Base-by-base conservation (phyloP, 164 flowering plant genomes). In the Vitis riparia region DNA sequence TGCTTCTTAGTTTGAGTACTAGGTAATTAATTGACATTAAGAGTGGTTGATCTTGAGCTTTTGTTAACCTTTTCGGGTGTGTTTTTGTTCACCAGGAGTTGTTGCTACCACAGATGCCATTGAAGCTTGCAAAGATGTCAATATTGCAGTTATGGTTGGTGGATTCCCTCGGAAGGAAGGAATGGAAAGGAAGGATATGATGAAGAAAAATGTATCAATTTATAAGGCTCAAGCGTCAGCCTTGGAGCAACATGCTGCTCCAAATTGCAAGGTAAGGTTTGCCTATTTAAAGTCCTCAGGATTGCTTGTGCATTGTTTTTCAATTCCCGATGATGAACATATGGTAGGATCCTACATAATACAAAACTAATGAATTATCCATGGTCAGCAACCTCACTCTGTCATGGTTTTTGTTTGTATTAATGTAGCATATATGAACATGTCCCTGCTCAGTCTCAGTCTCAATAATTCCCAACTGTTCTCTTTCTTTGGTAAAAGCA, bases 151-250 rank as follows among this genome's bases (percentile, higher is more conserved):
- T 10, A 90, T 93, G 97, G 81, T 91, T 57, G 96, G 95, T 65
- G 98, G 97, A 30, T 85, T 90, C 70, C 91, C 93, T 0, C 59
- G 97, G 51, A 90, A 85, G 72, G 91, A 87, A 69, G 98, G 95
- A 17, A 89, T 90, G 97, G 97, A 90, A 64, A 88, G 97, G 83
- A 93, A 90, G 76, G 97, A 93, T 77, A 85, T 91, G 66, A 90
- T 93, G 93, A 82, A 92, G 15, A 85, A 79, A 62, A 93, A 90
- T 76, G 91, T 93, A 0, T 77, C 89, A 12, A 89, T 93, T 55
- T 90, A 91, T 83, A 90, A 88, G 78, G 86, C 83, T 63, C 96
- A 93, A 65, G 98, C 97, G 70, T 85, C 90, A 1, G 92, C 96
- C 2, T 68, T 91, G 68, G 94, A 90, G 82, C 68, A 85, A 70